Evolutionary conservation across 371 early-diverging fungal genomes (phyloP).

Genomic region (Rhizopus microsporus): DNA sequence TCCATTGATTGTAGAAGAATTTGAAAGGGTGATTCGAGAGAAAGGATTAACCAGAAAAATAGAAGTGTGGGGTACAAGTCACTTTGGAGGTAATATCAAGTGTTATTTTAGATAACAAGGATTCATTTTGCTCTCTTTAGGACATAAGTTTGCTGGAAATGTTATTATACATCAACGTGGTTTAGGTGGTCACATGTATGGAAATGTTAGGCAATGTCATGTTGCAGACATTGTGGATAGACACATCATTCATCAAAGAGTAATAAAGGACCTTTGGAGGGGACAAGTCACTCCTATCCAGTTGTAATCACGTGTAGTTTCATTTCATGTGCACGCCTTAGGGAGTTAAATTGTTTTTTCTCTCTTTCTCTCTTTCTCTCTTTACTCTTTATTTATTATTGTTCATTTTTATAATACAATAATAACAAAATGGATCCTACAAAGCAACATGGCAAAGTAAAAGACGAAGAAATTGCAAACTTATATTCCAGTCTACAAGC

Average conservation of each 20-base stretch:
- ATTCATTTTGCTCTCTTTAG: slow-evolving; percentile 18
- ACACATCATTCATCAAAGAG: slow-evolving; percentile 43
- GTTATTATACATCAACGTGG: slow-evolving; percentile 49
- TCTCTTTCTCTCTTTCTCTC: slow-evolving; percentile 2
- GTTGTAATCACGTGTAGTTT: slow-evolving; percentile 1
- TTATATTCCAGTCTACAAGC: slow-evolving; percentile 60
- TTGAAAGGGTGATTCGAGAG: slow-evolving; percentile 27
- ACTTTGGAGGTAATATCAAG: slow-evolving; percentile 45
- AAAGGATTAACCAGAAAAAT: slow-evolving; percentile 30
- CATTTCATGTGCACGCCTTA: neutral
- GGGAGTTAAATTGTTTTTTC: slow-evolving; percentile 1
- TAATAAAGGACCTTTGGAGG: slow-evolving; percentile 49
- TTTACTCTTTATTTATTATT: too few species aligned
- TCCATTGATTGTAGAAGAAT: slow-evolving; percentile 42
- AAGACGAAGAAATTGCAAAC: slow-evolving; percentile 56
- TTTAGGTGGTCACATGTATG: slow-evolving; percentile 51
- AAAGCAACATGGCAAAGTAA: slow-evolving; percentile 27
- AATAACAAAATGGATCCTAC: neutral
- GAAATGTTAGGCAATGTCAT: slow-evolving; percentile 53
- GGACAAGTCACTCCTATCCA: slow-evolving; percentile 39
- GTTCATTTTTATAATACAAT: neutral
- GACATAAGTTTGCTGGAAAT: slow-evolving; percentile 56
- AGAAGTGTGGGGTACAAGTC: slow-evolving; percentile 49
- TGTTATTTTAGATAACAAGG: too few species aligned
- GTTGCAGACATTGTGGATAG: slow-evolving; percentile 45